Percentiles rank a stretch among this genome's conserved stretches.
phyloP scores from a whole-genome alignment of 768 basidiomycete genomes.

The Tricholoma matsutake region DNA sequence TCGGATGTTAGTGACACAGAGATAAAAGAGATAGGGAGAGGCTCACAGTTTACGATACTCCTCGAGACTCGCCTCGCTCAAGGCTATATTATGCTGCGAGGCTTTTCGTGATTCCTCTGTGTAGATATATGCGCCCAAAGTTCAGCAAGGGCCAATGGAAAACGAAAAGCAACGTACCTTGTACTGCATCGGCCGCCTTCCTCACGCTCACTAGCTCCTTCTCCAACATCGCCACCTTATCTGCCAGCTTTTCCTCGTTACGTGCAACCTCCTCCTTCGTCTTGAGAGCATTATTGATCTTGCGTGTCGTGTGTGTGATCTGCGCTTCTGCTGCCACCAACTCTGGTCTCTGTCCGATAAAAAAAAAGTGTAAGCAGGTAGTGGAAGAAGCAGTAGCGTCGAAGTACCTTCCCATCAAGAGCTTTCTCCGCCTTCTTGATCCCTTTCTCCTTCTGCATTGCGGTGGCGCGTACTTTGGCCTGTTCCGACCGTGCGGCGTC shows the following conservation, averaged over 20 bases:
- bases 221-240: slow-evolving; percentile 52
- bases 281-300: slow-evolving; percentile 66
- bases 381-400: slow-evolving; percentile 9
- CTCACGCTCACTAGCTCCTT: slow-evolving; percentile 66
- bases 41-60: slow-evolving; percentile 83
- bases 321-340: slow-evolving; percentile 83
- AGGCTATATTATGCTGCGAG: slow-evolving; percentile 69
- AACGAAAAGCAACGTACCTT: slow-evolving; percentile 47
- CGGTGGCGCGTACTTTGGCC: slow-evolving; percentile 68
- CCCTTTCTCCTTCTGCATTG: slow-evolving; percentile 81
- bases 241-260: slow-evolving; percentile 42
- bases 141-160: background rate
- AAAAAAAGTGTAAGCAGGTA: background rate
- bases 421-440: slow-evolving; percentile 92
- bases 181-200: slow-evolving; percentile 70
- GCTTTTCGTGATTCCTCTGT: slow-evolving; percentile 73
- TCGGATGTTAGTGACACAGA: background rate
- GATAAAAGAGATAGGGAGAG: background rate
- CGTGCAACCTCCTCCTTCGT: slow-evolving; percentile 61
- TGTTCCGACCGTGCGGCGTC: slow-evolving; percentile 76
- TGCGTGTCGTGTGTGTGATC: slow-evolving; percentile 81
- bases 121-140: background rate
- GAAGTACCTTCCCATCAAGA: slow-evolving; percentile 70
- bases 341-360: slow-evolving; percentile 66
- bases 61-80: slow-evolving; percentile 80